Evolutionary conservation across 208 protist genomes (phyloP), one percentile per base, ranked within the genome.

Genomic region (Crithidia bombi): DNA sequence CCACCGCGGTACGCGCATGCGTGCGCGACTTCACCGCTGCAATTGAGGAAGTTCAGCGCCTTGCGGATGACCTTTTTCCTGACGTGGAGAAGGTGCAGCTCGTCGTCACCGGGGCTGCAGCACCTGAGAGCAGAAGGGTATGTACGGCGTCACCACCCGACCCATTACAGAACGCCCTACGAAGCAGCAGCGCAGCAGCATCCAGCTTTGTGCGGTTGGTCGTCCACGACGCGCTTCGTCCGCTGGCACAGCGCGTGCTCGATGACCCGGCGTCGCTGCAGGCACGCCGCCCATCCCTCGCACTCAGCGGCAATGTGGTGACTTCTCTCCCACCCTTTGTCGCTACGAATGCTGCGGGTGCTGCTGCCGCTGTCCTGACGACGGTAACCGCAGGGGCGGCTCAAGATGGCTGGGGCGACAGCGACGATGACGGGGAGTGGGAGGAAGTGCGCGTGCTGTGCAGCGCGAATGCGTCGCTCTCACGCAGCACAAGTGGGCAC

Each of bases 191-290:
- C 25, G 35, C 23, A 15, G 61, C 70, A 3, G 57, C 47, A 21
- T 1, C 33, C 9, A 43, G 23, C 0, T 77, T 71, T 36, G 10
- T 71, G 41, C 47, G 64, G 11, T 44, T 69, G 10, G 55, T 41
- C 19, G 56, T 77, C 30, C 71, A 77, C 44, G 49, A 66, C 5
- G 71, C 71, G 1, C 64, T 77, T 17, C 44, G 44, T 4, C 71
- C 71, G 3, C 12, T 77, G 11, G 71, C 71, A 14, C 64, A 77
- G 55, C 64, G 71, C 32, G 25, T 77, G 25, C 39, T 77, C 10
- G 57, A 71, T 30, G 47, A 77, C 23, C 64, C 64, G 12, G 17
- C 26, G 6, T 33, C 38, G 7, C 49, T 77, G 39, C 54, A 38
- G 32, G 49, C 17, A 35, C 38, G 28, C 35, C 12, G 33, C 4